A percentile compares a stretch with the other conserved stretches of the same genome.
phyloP scores from a whole-genome alignment of 106 monocot genomes.

The Dendrobium nobile region DNA sequence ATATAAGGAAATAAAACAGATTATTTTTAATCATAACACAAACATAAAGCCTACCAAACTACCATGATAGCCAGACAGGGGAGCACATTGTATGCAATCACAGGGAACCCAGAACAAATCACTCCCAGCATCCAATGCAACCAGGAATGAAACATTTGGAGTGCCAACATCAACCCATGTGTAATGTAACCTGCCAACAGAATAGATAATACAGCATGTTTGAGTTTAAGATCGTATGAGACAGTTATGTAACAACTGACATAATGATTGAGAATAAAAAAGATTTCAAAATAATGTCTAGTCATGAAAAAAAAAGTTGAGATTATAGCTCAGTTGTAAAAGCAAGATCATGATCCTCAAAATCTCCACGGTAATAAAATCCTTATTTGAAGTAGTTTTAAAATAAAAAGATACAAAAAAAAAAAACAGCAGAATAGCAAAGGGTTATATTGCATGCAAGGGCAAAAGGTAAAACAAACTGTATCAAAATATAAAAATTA shows the following conservation, averaged over 20 bases:
- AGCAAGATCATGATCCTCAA: background rate
- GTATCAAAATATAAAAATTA: background rate
- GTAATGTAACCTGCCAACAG: constrained; percentile 71
- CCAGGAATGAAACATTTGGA: constrained; percentile 91
- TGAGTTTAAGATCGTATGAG: background rate
- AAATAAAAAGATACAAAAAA: background rate
- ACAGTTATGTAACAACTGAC: background rate
- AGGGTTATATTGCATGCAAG: background rate
- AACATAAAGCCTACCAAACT: constrained; percentile 47
- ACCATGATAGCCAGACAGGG: constrained; percentile 55
- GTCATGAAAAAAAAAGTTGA: background rate
- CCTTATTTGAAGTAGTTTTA: background rate
- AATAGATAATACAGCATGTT: constrained; percentile 4
- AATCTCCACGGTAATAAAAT: background rate
- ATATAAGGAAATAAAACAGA: background rate
- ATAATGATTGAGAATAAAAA: background rate
- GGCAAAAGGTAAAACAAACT: background rate
- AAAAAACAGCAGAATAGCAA: background rate
- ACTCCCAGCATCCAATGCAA: constrained; percentile 91
- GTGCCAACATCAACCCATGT: constrained; percentile 97
- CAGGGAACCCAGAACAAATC: constrained; percentile 96
- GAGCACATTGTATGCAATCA: constrained; percentile 81
- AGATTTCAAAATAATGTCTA: background rate
- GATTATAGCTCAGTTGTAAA: background rate
- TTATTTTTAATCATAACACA: background rate